Evolutionary conservation across 495 filamentous ascomycete genomes (phyloP).

Genomic region (Xylaria bambusicola): DNA sequence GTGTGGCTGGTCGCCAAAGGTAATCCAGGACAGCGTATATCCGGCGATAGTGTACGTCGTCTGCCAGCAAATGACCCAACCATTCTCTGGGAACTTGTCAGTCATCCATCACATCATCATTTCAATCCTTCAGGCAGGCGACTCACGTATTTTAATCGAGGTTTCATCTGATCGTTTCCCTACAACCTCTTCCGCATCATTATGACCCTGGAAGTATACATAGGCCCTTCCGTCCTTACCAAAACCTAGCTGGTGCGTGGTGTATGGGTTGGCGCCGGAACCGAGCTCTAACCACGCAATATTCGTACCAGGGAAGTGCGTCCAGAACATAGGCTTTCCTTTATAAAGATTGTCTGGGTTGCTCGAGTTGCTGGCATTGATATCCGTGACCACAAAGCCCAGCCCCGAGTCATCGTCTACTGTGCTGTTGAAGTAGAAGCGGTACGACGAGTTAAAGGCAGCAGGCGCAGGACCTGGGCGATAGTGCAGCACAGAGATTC

Average conservation of each 20-base stretch:
- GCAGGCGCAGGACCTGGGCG: too few species aligned
- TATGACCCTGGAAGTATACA: constrained; percentile 5
- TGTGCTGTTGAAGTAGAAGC: too few species aligned
- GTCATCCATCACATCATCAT: constrained; percentile 4
- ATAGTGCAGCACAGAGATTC: too few species aligned
- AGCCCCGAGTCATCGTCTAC: too few species aligned
- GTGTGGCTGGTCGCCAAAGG: constrained; percentile 5
- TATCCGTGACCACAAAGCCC: too few species aligned
- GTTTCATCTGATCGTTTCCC: not conserved
- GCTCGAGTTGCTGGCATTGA: too few species aligned
- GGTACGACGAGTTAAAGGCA: too few species aligned
- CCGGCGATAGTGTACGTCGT: constrained; percentile 11
- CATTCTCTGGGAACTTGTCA: constrained; percentile 8
- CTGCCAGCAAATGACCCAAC: constrained; percentile 14
- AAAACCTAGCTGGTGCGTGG: not conserved
- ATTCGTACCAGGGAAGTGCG: constrained; percentile 9
- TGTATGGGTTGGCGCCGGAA: constrained; percentile 10
- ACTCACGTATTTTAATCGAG: constrained; percentile 6
- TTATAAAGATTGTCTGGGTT: too few species aligned
- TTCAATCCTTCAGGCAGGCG: constrained; percentile 4
- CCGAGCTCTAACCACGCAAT: constrained; percentile 11
- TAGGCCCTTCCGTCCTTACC: constrained; percentile 9
- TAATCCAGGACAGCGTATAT: constrained; percentile 17
- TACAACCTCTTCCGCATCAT: constrained; percentile 4
- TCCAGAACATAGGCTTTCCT: constrained; percentile 12